Evolutionary conservation across 306 rosid genomes (phyloP).

Genomic region (Morella rubra): DNA sequence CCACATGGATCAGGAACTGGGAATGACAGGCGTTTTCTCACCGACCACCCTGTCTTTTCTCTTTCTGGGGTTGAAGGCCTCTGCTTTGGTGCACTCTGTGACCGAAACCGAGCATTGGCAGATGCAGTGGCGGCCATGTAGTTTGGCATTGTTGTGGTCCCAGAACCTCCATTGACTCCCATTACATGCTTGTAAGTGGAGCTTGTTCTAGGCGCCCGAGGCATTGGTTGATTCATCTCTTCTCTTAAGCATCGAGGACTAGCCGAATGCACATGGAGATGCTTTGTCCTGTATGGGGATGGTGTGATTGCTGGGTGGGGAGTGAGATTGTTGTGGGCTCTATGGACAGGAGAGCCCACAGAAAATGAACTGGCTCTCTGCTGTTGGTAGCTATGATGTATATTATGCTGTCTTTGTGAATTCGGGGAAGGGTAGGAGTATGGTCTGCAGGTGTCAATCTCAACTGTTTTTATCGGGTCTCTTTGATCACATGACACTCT

Average conservation of each 20-base stretch:
- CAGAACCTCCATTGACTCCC: not conserved
- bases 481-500: conserved; percentile 48
- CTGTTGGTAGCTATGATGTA: conserved; percentile 14
- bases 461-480: conserved; percentile 50
- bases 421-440: conserved; percentile 24
- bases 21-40: conserved; percentile 45
- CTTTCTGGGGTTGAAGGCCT: conserved; percentile 33
- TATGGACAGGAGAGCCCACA: conserved; percentile 24
- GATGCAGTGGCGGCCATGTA: conserved; percentile 63
- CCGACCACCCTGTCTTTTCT: conserved; percentile 25
- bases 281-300: conserved; percentile 35
- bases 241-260: conserved; percentile 39
- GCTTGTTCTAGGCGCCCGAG: not conserved
- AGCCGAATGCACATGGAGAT: conserved; percentile 33
- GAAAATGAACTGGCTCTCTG: conserved; percentile 23
- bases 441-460: conserved; percentile 50
- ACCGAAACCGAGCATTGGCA: conserved; percentile 46
- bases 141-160: conserved; percentile 27
- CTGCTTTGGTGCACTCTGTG: conserved; percentile 51
- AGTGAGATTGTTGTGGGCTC: conserved; percentile 14
- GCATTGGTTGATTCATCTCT: conserved; percentile 8
- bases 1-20: conserved; percentile 18
- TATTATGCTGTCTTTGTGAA: conserved; percentile 11
- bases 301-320: conserved; percentile 35
- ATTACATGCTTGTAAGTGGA: conserved; percentile 5